A percentile compares a stretch with the other conserved stretches of the same genome.
These are phyloP conservation scores for Clitocybe nebularis DNA, from an alignment of 1,284 basidiomycete species.

Conservation along the genomic window DNA sequence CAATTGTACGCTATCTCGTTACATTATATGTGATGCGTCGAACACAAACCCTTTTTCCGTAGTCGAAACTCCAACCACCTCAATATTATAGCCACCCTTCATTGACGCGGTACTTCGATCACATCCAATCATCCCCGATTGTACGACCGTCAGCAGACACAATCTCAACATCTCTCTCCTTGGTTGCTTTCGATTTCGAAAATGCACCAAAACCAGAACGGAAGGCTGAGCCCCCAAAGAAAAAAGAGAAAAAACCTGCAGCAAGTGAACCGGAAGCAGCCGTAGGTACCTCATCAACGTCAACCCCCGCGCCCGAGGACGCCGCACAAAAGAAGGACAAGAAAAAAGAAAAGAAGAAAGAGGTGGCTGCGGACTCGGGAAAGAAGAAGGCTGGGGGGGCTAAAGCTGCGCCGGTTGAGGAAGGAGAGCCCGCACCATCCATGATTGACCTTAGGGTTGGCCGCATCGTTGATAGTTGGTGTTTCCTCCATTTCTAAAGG, in stretches of 20 bases:
- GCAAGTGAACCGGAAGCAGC: slow-evolving; percentile 24
- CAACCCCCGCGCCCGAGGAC: slow-evolving; percentile 20
- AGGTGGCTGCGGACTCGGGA: slow-evolving; percentile 33
- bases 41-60: slow-evolving; percentile 7
- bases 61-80: slow-evolving; percentile 64
- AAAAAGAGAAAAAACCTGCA: slow-evolving; percentile 71
- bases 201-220: slow-evolving; percentile 73
- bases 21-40: background rate
- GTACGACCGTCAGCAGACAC: slow-evolving; percentile 54
- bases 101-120: slow-evolving; percentile 90
- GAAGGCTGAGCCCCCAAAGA: slow-evolving; percentile 70
- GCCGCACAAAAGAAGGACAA: slow-evolving; percentile 42
- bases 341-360: slow-evolving; percentile 45
- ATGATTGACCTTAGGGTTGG: slow-evolving; percentile 95
- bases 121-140: slow-evolving; percentile 73
- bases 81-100: slow-evolving; percentile 77
- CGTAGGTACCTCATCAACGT: slow-evolving; percentile 10
- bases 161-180: slow-evolving; percentile 53
- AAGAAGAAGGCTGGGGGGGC: slow-evolving; percentile 32
- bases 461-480: slow-evolving; percentile 82
- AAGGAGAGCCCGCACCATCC: slow-evolving; percentile 78
- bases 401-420: slow-evolving; percentile 51
- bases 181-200: slow-evolving; percentile 69
- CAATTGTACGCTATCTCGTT: slow-evolving; percentile 52
- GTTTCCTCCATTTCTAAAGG: background rate